Evolutionary conservation across 192 early-diverging fungal species (phyloP), one percentile per base, ranked within the genome.

Genomic region (Chytriomyces confervae): DNA sequence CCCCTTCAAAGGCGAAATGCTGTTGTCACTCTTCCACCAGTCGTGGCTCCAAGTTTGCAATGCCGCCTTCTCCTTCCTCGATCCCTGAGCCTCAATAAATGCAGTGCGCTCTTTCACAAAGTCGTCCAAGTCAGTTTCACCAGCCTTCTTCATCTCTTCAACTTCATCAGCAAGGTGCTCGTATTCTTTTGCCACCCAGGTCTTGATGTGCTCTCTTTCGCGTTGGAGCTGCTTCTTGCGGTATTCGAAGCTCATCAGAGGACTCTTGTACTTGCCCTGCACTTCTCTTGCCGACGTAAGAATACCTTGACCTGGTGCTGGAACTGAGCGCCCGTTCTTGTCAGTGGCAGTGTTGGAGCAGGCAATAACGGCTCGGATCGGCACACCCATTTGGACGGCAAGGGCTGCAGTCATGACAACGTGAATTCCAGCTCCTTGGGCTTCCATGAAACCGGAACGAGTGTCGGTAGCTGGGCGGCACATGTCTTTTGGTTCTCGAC

Each of bases 231-330:
- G 92, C 74, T 91, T 89, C 61, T 85, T 84, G 78, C 96, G 92
- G 91, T 94, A 97, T 63, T 90, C 90, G 80, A 95, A 87, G 81
- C 93, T 91, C 74, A 96, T 84, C 46, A 93, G 77, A 43, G 91
- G 92, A 29, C 88, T 86, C 45, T 79, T 72, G 78, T 77, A 79
- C 77, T 87, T 87, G n/a, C 51, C 57, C 11, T 45, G 72, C 50
- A 80, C 77, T 80, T 96, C 95, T 50, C 94, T 91, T 64, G 95
- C 96, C 50, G 94, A 93, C 24, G 95, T 95, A 77, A 98, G 84
- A 62, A 98, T 91, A 82, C 96, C 96, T 81, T 95, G 91, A 50
- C 96, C 96, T 75, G 96, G 96, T 43, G 96, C 96, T 29, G 96
- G 96, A 47, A 97, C 91, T 6, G 94, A 95, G 57, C 94, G 91